Percentiles rank a stretch among this genome's conserved stretches.
These are phyloP conservation scores for Debaryomyces sp. DNA, from an alignment of 1,139 yeast species.

Conservation along the genomic window DNA sequence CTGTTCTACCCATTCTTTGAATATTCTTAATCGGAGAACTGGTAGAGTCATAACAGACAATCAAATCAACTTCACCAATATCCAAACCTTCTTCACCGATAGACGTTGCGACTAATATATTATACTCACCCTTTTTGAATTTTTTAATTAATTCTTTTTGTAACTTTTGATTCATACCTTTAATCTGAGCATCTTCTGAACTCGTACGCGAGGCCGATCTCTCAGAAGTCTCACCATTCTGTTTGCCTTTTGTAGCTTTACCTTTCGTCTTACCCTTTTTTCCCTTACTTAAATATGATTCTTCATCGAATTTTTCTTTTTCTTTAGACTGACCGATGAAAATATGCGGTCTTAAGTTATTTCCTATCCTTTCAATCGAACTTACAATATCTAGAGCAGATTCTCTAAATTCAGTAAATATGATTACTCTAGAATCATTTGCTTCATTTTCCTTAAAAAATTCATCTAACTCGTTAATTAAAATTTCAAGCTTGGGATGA, in stretches of 20 bases:
- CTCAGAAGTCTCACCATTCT: constrained; percentile 17
- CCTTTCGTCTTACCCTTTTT: constrained; percentile 31
- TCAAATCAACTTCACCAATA: constrained; percentile 95
- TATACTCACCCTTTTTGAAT: constrained; percentile 71
- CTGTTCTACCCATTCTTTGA: constrained; percentile 98
- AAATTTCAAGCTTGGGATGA: constrained; percentile 74
- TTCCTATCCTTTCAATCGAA: constrained; percentile 48
- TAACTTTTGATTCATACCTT: constrained; percentile 70
- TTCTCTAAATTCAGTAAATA: constrained; percentile 86
- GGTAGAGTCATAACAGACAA: constrained; percentile 90
- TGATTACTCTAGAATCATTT: constrained; percentile 69
- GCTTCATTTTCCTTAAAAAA: constrained; percentile 50
- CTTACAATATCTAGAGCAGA: constrained; percentile 86
- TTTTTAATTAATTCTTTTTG: constrained; percentile 73
- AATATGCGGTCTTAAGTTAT: constrained; percentile 68
- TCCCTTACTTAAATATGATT: constrained; percentile 35
- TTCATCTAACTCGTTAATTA: constrained; percentile 56
- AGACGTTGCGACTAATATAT: constrained; percentile 90
- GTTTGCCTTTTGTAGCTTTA: constrained; percentile 23
- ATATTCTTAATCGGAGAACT: constrained; percentile 91
- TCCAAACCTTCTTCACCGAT: constrained; percentile 99
- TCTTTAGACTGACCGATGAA: constrained; percentile 82
- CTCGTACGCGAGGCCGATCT: constrained; percentile 29
- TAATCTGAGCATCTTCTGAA: constrained; percentile 55
- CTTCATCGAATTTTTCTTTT: constrained; percentile 65